Conservation (phyloP, 805 yeast species). For the Ascoidea tarda region DNA sequence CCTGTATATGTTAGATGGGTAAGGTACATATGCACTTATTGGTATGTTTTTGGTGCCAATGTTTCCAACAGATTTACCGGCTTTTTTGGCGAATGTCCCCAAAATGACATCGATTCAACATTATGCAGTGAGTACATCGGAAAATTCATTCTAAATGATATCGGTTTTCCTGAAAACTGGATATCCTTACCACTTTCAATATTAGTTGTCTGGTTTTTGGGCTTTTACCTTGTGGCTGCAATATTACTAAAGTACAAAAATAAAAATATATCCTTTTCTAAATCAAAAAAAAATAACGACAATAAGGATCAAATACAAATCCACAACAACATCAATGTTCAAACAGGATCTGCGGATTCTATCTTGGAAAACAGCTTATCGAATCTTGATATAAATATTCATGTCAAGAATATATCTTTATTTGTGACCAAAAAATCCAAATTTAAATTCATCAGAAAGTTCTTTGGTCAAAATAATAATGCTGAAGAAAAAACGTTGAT, state of each 20-base stretch:
- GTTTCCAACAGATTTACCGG: constrained; percentile 51
- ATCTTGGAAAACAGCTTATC: neutral
- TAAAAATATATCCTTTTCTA: constrained; percentile 7
- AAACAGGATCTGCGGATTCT: neutral
- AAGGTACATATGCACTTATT: constrained; percentile 59
- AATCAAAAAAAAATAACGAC: constrained; percentile 1
- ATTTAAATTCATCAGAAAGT: constrained; percentile 1
- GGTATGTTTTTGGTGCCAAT: constrained; percentile 67
- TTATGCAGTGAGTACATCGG: constrained; percentile 41
- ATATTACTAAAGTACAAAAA: constrained; percentile 27
- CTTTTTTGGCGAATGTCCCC: constrained; percentile 44
- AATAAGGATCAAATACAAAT: neutral
- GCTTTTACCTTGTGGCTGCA: constrained; percentile 34
- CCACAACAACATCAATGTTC: neutral
- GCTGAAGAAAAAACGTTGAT: constrained; percentile 11
- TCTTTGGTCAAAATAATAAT: neutral
- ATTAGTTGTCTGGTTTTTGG: constrained; percentile 42
- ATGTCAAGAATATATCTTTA: no score
- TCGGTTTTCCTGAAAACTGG: constrained; percentile 60
- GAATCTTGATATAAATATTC: no score
- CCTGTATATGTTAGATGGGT: constrained; percentile 85
- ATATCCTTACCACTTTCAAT: constrained; percentile 47
- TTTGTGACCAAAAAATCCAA: neutral
- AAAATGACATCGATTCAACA: constrained; percentile 16
- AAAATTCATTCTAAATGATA: constrained; percentile 29